These are phyloP conservation scores for Oleoguttula mirabilis DNA, from an alignment of 495 filamentous ascomycete genomes.

Conservation along the genomic window DNA sequence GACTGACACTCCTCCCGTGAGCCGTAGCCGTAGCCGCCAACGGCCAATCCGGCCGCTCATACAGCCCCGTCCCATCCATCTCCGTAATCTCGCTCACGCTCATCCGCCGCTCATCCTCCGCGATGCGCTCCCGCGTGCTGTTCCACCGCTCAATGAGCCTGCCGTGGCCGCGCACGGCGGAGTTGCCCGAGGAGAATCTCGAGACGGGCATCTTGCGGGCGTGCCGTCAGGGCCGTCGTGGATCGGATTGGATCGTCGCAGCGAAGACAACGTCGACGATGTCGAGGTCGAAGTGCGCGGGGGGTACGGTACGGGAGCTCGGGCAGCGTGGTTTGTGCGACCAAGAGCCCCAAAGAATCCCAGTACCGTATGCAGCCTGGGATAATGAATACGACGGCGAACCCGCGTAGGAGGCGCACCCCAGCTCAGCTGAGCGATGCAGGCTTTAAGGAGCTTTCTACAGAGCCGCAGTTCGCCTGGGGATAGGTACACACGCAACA, in stretches of 20 bases:
- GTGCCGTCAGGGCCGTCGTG: too few relatives aligned
- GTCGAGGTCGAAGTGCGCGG: too few relatives aligned
- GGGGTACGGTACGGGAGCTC: too few relatives aligned
- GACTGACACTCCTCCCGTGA: slow-evolving; percentile 6
- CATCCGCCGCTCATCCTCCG: slow-evolving; percentile 11
- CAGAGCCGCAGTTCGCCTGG: background rate
- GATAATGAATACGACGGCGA: background rate
- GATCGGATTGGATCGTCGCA: too few relatives aligned
- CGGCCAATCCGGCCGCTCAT: slow-evolving; percentile 11
- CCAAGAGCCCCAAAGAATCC: too few relatives aligned
- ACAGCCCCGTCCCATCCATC: slow-evolving; percentile 14
- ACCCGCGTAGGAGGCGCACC: background rate
- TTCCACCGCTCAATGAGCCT: slow-evolving; percentile 14
- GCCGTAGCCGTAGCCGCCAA: background rate
- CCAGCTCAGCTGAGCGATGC: background rate
- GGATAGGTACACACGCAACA: too few relatives aligned
- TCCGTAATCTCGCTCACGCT: slow-evolving; percentile 12
- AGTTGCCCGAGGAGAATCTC: slow-evolving; percentile 4
- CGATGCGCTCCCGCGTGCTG: slow-evolving; percentile 10
- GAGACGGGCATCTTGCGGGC: slow-evolving; percentile 8
- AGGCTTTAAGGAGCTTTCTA: background rate
- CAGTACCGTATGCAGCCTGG: too few relatives aligned
- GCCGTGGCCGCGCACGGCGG: slow-evolving; percentile 7
- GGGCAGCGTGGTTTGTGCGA: too few relatives aligned
- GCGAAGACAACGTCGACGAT: too few relatives aligned